A percentile compares a stretch with the other conserved stretches of the same genome.
Evolutionary conservation across 2,329 filamentous ascomycete genomes (phyloP).

Genomic region (Talaromyces rugulosus): DNA sequence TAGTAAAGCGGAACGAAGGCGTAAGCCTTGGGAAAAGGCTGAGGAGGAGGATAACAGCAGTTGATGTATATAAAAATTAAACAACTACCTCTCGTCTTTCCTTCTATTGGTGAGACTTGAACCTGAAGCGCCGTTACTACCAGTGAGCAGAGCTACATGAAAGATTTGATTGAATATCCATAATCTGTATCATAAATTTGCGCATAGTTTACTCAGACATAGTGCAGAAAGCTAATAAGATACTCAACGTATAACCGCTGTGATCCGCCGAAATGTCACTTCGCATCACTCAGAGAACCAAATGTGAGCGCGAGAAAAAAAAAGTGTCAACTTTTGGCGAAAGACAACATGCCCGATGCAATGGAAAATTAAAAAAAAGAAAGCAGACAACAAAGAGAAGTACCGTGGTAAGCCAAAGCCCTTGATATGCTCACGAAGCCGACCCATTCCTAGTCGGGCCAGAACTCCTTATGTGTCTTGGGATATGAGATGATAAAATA

Average conservation of each 20-base stretch:
- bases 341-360: background rate
- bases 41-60: conserved; percentile 14
- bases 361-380: conserved; percentile 9
- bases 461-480: conserved; percentile 18
- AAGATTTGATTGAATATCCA: background rate
- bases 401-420: conserved; percentile 24
- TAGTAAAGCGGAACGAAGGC: conserved; percentile 50
- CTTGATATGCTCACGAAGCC: conserved; percentile 19
- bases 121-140: background rate
- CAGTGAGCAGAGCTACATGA: background rate
- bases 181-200: conserved; percentile 9
- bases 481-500: conserved; percentile 26
- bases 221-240: conserved; percentile 3
- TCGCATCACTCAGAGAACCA: background rate
- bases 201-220: conserved; percentile 2
- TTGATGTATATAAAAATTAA: background rate
- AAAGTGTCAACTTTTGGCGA: background rate
- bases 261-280: background rate
- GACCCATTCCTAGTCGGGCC: conserved; percentile 8
- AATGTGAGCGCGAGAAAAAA: background rate
- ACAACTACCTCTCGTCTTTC: background rate
- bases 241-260: background rate
- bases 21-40: conserved; percentile 78
- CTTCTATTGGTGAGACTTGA: background rate
- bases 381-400: conserved; percentile 11